A percentile compares a stretch with the other conserved stretches of the same genome.
Conservation (phyloP, 768 basidiomycete genomes). For the Agaricus blazei region DNA sequence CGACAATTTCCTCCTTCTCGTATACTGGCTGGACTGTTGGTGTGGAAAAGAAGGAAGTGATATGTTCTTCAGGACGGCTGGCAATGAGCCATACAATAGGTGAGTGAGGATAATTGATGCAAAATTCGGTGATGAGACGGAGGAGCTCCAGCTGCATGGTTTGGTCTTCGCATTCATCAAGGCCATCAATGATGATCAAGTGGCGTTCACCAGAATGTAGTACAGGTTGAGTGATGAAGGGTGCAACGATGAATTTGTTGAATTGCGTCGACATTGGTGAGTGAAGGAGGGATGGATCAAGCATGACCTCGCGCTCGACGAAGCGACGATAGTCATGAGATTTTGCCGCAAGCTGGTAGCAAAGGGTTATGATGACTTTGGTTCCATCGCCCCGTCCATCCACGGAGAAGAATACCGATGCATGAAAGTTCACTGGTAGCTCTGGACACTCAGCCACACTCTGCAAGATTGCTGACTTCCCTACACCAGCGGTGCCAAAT, state of each 20-base stretch:
- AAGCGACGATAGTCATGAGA: neutral
- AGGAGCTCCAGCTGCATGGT: no score
- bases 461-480: neutral
- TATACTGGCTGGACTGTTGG: no score
- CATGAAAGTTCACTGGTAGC: neutral
- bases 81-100: no score
- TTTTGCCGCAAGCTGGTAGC: neutral
- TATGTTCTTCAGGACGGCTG: no score
- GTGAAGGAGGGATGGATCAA: neutral
- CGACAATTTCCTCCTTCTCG: no score
- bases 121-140: no score
- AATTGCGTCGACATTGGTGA: neutral
- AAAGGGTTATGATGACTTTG: neutral
- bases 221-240: no score
- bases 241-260: neutral
- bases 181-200: no score
- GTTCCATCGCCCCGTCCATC: neutral
- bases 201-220: no score
- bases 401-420: neutral
- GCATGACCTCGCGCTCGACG: neutral
- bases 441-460: neutral
- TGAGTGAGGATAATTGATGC: no score
- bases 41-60: no score
- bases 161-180: neutral
- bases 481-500: neutral